A percentile compares a stretch with the other conserved stretches of the same genome.
phyloP scores from a whole-genome alignment of 2,329 filamentous ascomycete genomes.

The Alternaria ethzedia region DNA sequence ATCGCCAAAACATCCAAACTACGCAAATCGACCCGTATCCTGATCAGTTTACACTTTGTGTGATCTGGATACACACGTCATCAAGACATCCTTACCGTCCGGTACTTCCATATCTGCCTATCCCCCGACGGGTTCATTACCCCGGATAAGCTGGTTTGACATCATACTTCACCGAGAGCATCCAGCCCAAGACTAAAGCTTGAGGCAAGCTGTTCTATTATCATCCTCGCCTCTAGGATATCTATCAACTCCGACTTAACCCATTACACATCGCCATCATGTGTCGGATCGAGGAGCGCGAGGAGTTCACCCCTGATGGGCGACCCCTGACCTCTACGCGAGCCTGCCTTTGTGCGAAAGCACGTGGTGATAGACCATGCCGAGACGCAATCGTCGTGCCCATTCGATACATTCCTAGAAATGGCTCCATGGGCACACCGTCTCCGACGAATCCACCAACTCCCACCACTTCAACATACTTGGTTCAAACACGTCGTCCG shows the following conservation, averaged over 20 bases:
- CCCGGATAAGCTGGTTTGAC: constrained; percentile 25
- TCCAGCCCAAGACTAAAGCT: neutral
- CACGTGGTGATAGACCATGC: constrained; percentile 30
- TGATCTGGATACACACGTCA: neutral
- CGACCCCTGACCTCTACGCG: constrained; percentile 32
- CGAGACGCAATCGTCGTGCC: constrained; percentile 30
- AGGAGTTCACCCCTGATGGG: constrained; percentile 37
- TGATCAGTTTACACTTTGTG: neutral
- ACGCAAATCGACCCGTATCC: neutral
- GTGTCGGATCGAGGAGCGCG: constrained; percentile 42
- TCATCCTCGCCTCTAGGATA: neutral
- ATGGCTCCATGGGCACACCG: constrained; percentile 20
- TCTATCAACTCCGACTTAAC: neutral
- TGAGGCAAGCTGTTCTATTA: constrained; percentile 12
- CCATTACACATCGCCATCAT: constrained; percentile 21
- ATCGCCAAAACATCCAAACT: neutral
- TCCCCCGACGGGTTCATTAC: constrained; percentile 28
- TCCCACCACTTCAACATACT: constrained; percentile 31
- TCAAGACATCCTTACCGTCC: constrained; percentile 2
- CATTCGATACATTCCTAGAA: constrained; percentile 30
- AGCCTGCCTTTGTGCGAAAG: constrained; percentile 32
- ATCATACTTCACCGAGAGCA: neutral
- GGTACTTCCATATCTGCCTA: constrained; percentile 18
- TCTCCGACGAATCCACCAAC: constrained; percentile 44
- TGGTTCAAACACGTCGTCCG: constrained; percentile 32